phyloP scores from a whole-genome alignment of 768 basidiomycete genomes.

The Tricholoma saponaceum region DNA sequence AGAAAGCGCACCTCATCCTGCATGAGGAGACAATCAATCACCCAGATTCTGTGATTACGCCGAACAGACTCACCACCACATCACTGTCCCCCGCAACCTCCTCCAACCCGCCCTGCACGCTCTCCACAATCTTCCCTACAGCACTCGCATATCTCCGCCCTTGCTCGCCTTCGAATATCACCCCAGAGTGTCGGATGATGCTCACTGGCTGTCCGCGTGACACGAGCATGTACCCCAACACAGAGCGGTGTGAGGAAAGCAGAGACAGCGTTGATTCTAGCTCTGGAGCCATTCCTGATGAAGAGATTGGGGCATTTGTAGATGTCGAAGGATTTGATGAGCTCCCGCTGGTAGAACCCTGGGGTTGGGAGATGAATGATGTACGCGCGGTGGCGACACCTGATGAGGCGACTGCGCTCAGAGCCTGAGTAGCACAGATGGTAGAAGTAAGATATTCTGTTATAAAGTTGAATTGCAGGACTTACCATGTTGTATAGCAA shows the following conservation, averaged over 20 bases:
- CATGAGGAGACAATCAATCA: background rate
- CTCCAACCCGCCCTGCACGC: slow-evolving; percentile 73
- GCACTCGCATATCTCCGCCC: slow-evolving; percentile 72
- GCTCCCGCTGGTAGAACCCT: slow-evolving; percentile 3
- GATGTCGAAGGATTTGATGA: slow-evolving; percentile 14
- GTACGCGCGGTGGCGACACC: slow-evolving; percentile 18
- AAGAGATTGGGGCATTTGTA: slow-evolving; percentile 15
- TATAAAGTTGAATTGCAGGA: too few relatives aligned
- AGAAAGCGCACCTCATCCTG: slow-evolving; percentile 88
- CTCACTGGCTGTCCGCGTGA: slow-evolving; percentile 68
- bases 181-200: slow-evolving; percentile 83
- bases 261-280: slow-evolving; percentile 75
- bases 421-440: background rate
- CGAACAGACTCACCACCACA: slow-evolving; percentile 18
- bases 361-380: slow-evolving; percentile 25
- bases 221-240: slow-evolving; percentile 83
- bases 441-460: too few relatives aligned
- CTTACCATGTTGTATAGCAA: too few relatives aligned
- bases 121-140: slow-evolving; percentile 72
- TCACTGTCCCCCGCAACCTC: slow-evolving; percentile 48
- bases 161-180: slow-evolving; percentile 82
- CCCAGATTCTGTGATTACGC: background rate
- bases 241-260: slow-evolving; percentile 78
- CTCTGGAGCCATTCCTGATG: slow-evolving; percentile 57
- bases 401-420: slow-evolving; percentile 1